Base-by-base conservation (phyloP, 192 early-diverging fungal genomes). In the Backusella tuberculispora region DNA sequence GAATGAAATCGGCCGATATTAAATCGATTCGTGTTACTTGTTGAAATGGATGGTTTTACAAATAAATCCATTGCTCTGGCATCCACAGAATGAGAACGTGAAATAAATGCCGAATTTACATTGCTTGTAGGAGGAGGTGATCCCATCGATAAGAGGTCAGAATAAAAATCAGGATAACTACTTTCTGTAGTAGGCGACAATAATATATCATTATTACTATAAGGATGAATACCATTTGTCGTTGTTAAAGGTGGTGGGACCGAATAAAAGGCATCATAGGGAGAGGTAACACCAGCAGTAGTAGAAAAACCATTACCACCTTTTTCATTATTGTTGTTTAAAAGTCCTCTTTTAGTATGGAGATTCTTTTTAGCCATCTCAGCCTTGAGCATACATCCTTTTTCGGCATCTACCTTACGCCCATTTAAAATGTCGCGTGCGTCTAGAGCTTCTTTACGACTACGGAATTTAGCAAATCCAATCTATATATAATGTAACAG, bases 331-430 rank as follows among this genome's bases (percentile, higher is more conserved):
- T 72, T 50, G 48, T 12, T 56, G 74, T 43, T 78, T 42, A 72
- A 69, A 37, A 78, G 40, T 8, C 94, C 95, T 60, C 95, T 89
- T 76, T 93, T 94, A 53, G 94, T 97, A 83, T 97, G 95, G 69
- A 99, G 86, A 80, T 99, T 98, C 89, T 99, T 99, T 79, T 97
- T 98, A 29, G 98, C 98, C 94, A 99, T 95, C 80, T 99, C 97
- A 6, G 97, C 98, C 83, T 99, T 99, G 60, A 99, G 90, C 26
- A 95, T 83, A 24, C 87, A 90, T 75, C 76, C 76, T 29, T 77
- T 77, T 77, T 98, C 96, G 14, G 93, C 91, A 76, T 98, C 97
- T 24, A 98, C 92, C 77, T 92, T 95, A 63, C 95, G 87, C 6
- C 97, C 97, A 37, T 88, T 95, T 47, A 99, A 85, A 41, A 94